Evolutionary conservation across 1,139 yeast species (phyloP).

Genomic region (Zhuliangozyma blackwelliae): DNA sequence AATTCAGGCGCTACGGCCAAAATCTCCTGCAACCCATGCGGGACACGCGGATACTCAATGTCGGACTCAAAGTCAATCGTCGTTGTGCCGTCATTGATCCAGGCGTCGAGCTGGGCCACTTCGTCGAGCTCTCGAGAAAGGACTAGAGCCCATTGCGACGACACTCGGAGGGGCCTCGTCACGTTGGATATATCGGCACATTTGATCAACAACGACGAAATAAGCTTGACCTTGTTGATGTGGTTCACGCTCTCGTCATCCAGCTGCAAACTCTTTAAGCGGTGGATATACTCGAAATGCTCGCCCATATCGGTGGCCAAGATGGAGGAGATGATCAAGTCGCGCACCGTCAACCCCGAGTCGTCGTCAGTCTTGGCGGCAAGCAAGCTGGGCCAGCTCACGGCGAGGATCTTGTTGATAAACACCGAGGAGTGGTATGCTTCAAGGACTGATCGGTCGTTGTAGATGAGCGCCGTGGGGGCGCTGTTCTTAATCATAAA

Average conservation of each 20-base stretch:
- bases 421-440: slow-evolving; percentile 79
- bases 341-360: slow-evolving; percentile 20
- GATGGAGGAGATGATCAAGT: slow-evolving; percentile 44
- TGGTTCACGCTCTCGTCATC: slow-evolving; percentile 11
- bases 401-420: slow-evolving; percentile 48
- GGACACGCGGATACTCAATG: slow-evolving; percentile 27
- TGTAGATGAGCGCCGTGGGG: slow-evolving; percentile 60
- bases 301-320: slow-evolving; percentile 94
- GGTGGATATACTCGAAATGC: slow-evolving; percentile 70
- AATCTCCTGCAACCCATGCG: slow-evolving; percentile 30
- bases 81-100: slow-evolving; percentile 18
- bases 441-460: slow-evolving; percentile 72
- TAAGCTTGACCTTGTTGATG: slow-evolving; percentile 38
- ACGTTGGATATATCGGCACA: slow-evolving; percentile 96
- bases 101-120: slow-evolving; percentile 51
- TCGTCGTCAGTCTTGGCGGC: slow-evolving; percentile 15
- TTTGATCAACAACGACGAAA: slow-evolving; percentile 70
- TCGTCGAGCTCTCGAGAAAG: slow-evolving; percentile 75
- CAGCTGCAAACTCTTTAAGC: slow-evolving; percentile 29
- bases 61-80: slow-evolving; percentile 11
- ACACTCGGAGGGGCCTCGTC: slow-evolving; percentile 69
- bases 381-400: slow-evolving; percentile 60
- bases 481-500: slow-evolving; percentile 61
- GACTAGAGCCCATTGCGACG: slow-evolving; percentile 83
- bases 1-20: slow-evolving; percentile 45